phyloP scores from a whole-genome alignment of 495 filamentous ascomycete species.

The Parathielavia appendiculata region DNA sequence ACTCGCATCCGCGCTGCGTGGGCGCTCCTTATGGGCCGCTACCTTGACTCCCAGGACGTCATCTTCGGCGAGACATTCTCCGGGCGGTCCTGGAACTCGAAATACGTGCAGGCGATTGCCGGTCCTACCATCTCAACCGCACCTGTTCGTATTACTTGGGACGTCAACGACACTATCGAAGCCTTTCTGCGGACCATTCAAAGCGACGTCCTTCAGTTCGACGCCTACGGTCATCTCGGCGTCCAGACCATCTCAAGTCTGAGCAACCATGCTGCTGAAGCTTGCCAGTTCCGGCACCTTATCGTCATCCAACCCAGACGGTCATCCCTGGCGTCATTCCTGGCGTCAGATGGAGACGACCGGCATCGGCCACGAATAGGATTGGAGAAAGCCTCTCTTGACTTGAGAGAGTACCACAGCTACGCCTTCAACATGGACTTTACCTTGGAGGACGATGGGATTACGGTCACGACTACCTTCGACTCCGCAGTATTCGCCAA shows the following conservation, averaged over 20 bases:
- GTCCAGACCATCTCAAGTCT: constrained; percentile 7
- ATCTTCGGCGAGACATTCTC: constrained; percentile 37
- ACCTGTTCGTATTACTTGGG: constrained; percentile 41
- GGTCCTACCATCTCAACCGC: constrained; percentile 53
- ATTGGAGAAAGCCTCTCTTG: not conserved
- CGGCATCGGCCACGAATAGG: not conserved
- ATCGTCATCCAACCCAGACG: constrained; percentile 9
- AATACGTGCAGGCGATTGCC: constrained; percentile 40
- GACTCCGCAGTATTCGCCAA: constrained; percentile 8
- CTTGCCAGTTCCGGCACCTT: constrained; percentile 12
- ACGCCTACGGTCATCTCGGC: constrained; percentile 1
- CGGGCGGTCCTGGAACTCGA: constrained; percentile 40
- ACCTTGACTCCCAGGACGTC: constrained; percentile 34
- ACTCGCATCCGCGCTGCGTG: constrained; percentile 34
- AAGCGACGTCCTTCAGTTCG: constrained; percentile 1
- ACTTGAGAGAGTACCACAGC: constrained; percentile 12
- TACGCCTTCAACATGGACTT: constrained; percentile 15
- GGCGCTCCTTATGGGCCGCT: constrained; percentile 35
- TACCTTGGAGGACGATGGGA: constrained; percentile 8
- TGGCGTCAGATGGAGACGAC: not conserved
- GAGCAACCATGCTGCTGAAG: constrained; percentile 6
- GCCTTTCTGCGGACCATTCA: not conserved
- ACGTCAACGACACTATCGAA: not conserved
- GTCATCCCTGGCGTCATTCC: constrained; percentile 4
- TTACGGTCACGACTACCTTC: constrained; percentile 8